Evolutionary conservation across 1,284 basidiomycete species (phyloP), one percentile per base, ranked within the genome.

Genomic region (Rhodotorula sp.): DNA sequence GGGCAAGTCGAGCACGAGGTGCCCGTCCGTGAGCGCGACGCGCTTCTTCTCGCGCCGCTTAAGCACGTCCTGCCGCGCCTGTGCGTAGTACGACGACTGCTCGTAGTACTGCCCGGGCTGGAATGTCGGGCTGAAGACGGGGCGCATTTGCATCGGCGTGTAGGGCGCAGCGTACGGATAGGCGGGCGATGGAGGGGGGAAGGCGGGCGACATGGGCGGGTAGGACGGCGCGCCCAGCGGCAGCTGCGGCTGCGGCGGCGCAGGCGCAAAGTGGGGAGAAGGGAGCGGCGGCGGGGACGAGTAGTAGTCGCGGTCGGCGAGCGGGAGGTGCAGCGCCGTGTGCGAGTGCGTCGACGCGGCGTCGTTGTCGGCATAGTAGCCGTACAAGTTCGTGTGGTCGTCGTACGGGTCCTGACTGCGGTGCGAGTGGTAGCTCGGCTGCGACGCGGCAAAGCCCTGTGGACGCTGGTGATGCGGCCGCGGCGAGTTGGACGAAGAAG

Each of bases 1-100:
- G 13, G 79, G 80, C 59, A 80, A 77, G 58, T 82, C 81, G 53
- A 82, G 74, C 27, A 82, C 79, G 42, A 82, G 77, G 62, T 82
- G 81, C 2, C 82, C 82, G 46, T 82, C 78, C 50, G 77, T 79
- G 45, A 82, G 72, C 58, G 75, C 74, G 19, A 82, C 77, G 60
- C 80, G 77, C 59, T 59, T 63, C 60, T 67, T 62, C 49, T 67
- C 68, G n/a, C 72, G 54, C 1, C 72, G 34, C 27, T 74, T 53
- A 66, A 74, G 66, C 45, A 70, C 58, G 13, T 49, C 50, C 41
- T 61, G 44, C 41, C 72, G 45, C 41, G 56, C 59, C 16, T 65
- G 63, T 0, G 61, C 41, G 59, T 73, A 70, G 41, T 56, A 54
- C 49, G 23, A 42, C 34, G 49, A 25, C 7, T 17, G 55, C 14